Base-by-base conservation (phyloP, 2,329 filamentous ascomycete species). In the Ophiostoma ulmi region DNA sequence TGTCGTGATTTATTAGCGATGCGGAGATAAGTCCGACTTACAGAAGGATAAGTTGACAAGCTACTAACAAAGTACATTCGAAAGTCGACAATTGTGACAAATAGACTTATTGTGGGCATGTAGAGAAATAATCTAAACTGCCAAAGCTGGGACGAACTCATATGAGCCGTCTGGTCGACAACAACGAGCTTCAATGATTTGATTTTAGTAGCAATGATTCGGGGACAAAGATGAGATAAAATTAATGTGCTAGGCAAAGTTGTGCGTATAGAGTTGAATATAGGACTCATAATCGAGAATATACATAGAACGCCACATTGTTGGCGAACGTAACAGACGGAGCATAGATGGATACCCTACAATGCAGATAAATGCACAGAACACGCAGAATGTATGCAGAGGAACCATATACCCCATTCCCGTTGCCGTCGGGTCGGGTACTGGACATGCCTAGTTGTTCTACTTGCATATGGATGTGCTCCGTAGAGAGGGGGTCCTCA, bases 391-490 rank as follows among this genome's bases (percentile, higher is more conserved):
- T 8, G 38, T 11, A 58, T 26, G 13, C 58, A 22, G n/a, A 55
- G 48, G n/a, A 55, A n/a, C 20, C 13, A 31, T 10, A 14, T 8
- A 8, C 61, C 61, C 35, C 61, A 36, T 65, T 65, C 20, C 63
- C 63, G 63, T 39, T 39, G 36, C 63, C 20, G 17, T 65, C 63
- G 63, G 63, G 36, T 65, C 63, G 63, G 63, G 63, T 65, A 41
- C 20, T 36, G 63, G 63, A 22, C 31, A 2, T 20, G 58, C 14
- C 17, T 38, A 38, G 5, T 38, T 38, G 35, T 39, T 64, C 26
- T 31, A 35, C 26, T 58, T 58, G 52, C 52, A 58, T 10, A 7
- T 26, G 22, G 22, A 26, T 22, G 52, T 48, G 17, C 44, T n/a
- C 44, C 44, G 20, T 48, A 17, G 17, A 48, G 44, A 48, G 44